A percentile compares a stretch with the other conserved stretches of the same genome.
These are phyloP conservation scores for Abortiporus biennis DNA, from an alignment of 1,284 basidiomycete species.

Conservation along the genomic window DNA sequence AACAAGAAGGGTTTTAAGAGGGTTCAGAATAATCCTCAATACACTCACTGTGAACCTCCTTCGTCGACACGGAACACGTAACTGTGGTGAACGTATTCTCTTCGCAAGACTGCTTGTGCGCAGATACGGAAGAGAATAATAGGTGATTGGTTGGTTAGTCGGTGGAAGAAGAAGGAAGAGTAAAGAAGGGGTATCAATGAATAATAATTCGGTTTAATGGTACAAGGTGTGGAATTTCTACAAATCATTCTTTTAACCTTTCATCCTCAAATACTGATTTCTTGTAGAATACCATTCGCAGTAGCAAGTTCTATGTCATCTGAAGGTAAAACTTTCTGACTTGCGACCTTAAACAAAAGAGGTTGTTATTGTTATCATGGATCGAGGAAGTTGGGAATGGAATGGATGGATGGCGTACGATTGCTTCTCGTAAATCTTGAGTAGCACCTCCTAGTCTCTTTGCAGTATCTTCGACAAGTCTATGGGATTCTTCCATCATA, in stretches of 20 bases:
- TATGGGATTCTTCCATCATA: constrained; percentile 73
- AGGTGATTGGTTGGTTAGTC: too few relatives aligned
- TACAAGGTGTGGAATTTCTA: too few relatives aligned
- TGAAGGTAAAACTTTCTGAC: constrained; percentile 41
- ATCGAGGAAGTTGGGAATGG: neutral
- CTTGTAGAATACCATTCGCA: constrained; percentile 55
- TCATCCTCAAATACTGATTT: constrained; percentile 26
- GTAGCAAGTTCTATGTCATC: constrained; percentile 48
- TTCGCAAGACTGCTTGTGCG: too few relatives aligned
- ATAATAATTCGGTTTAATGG: too few relatives aligned
- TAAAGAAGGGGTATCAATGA: too few relatives aligned
- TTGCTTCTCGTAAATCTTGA: constrained; percentile 59
- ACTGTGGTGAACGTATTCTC: neutral
- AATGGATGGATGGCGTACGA: constrained; percentile 36
- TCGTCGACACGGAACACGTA: neutral
- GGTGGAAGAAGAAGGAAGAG: too few relatives aligned
- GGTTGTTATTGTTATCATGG: neutral
- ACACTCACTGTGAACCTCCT: neutral
- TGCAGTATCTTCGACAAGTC: constrained; percentile 71
- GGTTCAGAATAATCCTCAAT: too few relatives aligned
- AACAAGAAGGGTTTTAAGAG: constrained; percentile 15
- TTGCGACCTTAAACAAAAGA: constrained; percentile 31
- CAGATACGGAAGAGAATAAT: too few relatives aligned
- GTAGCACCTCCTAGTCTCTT: constrained; percentile 55
- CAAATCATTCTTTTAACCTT: too few relatives aligned